phyloP scores from a whole-genome alignment of 805 yeast genomes.

The Metschnikowia proteae region DNA sequence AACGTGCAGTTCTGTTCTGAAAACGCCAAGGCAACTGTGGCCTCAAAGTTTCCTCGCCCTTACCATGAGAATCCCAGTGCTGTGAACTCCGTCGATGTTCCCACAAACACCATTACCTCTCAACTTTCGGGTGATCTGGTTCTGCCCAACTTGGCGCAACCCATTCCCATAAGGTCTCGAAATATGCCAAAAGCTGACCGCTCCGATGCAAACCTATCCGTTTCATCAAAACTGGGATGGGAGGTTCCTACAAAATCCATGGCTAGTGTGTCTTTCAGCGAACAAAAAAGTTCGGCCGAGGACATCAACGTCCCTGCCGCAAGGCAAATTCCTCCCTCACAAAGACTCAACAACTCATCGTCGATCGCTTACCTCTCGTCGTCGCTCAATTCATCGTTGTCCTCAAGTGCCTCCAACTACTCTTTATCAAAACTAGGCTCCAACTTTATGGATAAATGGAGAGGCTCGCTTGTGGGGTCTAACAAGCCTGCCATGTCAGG shows the following conservation, averaged over 20 bases:
- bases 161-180: slow-evolving; percentile 13
- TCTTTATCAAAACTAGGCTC: slow-evolving; percentile 40
- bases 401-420: slow-evolving; percentile 36
- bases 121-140: not conserved
- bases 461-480: slow-evolving; percentile 25
- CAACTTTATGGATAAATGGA: slow-evolving; percentile 46
- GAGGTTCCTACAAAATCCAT: slow-evolving; percentile 41
- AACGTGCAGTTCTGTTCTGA: slow-evolving; percentile 20
- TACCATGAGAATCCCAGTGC: not conserved
- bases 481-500: slow-evolving; percentile 3
- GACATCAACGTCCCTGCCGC: slow-evolving; percentile 21
- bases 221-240: slow-evolving; percentile 42
- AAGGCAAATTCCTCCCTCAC: slow-evolving; percentile 28
- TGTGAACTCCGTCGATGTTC: not conserved
- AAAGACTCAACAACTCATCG: slow-evolving; percentile 22
- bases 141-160: slow-evolving; percentile 2
- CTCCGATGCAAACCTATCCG: slow-evolving; percentile 18
- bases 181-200: slow-evolving; percentile 5
- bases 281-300: slow-evolving; percentile 15
- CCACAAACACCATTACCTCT: not conserved
- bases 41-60: not conserved
- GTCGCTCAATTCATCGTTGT: slow-evolving; percentile 37
- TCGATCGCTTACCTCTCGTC: slow-evolving; percentile 41
- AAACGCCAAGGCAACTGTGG: not conserved
- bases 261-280: slow-evolving; percentile 23